Percentiles rank a stretch among this genome's conserved stretches.
Conservation (phyloP, 83 land plant species). For the Picea abies region DNA sequence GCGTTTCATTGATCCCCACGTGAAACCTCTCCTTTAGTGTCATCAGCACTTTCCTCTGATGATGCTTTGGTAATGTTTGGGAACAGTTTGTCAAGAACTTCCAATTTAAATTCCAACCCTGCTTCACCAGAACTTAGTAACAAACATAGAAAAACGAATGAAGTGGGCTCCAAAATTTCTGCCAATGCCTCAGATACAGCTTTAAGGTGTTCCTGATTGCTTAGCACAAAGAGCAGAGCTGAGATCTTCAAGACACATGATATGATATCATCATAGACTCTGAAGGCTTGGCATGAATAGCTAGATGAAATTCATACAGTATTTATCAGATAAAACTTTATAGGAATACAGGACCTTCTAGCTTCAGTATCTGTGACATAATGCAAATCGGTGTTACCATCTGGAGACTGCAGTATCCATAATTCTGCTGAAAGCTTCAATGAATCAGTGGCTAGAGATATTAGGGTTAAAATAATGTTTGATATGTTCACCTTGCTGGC, state of each 20-base stretch:
- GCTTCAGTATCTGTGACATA: conserved; percentile 41
- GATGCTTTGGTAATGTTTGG: background rate
- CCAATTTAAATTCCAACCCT: conserved; percentile 29
- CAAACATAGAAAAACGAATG: conserved; percentile 48
- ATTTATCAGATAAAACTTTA: conserved; percentile 78
- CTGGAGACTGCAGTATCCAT: conserved; percentile 31
- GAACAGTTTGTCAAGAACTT: conserved; percentile 53
- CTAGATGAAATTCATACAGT: conserved; percentile 53
- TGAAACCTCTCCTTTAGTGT: background rate
- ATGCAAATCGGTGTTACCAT: conserved; percentile 19
- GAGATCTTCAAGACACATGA: conserved; percentile 49
- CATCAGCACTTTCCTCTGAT: conserved; percentile 4
- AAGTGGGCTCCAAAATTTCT: conserved; percentile 62
- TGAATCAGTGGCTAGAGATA: no score
- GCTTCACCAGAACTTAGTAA: conserved; percentile 50
- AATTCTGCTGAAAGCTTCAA: conserved; percentile 59
- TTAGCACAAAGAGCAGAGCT: conserved; percentile 33
- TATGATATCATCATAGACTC: conserved; percentile 40
- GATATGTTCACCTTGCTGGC: no score
- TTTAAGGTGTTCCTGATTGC: conserved; percentile 32
- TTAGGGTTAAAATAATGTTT: no score
- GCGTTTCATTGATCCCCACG: no score
- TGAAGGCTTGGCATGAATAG: conserved; percentile 59
- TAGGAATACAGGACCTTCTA: conserved; percentile 64
- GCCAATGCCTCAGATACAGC: conserved; percentile 46